phyloP scores from a whole-genome alignment of 2,329 filamentous ascomycete species.

The Penicillium sclerotiorum region DNA sequence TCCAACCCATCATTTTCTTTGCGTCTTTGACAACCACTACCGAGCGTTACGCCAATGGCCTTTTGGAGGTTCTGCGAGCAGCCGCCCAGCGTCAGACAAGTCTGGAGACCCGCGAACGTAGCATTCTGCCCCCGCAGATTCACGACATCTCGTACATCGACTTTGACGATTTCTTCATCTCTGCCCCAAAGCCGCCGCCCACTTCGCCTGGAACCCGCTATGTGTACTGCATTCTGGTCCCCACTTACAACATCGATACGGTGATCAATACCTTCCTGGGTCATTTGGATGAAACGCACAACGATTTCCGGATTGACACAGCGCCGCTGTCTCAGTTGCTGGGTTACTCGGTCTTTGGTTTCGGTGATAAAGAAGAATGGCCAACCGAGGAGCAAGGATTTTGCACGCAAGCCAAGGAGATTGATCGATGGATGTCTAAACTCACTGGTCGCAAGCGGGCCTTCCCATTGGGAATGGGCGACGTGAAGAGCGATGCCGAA shows the following conservation, averaged over 20 bases:
- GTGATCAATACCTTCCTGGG: conserved; percentile 85
- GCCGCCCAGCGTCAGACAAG: conserved; percentile 35
- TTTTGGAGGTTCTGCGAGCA: conserved; percentile 59
- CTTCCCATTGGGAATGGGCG: conserved; percentile 85
- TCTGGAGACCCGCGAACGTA: conserved; percentile 27
- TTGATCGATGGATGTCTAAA: conserved; percentile 97
- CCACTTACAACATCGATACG: conserved; percentile 94
- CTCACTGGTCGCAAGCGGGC: conserved; percentile 83
- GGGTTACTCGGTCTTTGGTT: conserved; percentile 91
- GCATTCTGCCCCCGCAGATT: conserved; percentile 62
- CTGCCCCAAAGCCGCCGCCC: conserved; percentile 65
- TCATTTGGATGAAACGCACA: conserved; percentile 87
- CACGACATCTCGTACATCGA: conserved; percentile 84
- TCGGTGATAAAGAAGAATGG: conserved; percentile 91
- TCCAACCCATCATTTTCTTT: conserved; percentile 80
- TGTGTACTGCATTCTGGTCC: conserved; percentile 83
- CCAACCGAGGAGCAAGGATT: conserved; percentile 87
- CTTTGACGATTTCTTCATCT: conserved; percentile 89
- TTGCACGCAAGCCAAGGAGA: conserved; percentile 86
- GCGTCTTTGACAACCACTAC: conserved; percentile 86
- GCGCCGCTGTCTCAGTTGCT: conserved; percentile 74
- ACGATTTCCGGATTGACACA: conserved; percentile 96
- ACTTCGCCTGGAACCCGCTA: conserved; percentile 56
- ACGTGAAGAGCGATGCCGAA: conserved; percentile 74
- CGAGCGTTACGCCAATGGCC: conserved; percentile 68